phyloP scores from a whole-genome alignment of 768 basidiomycete genomes.

The Postia placenta region DNA sequence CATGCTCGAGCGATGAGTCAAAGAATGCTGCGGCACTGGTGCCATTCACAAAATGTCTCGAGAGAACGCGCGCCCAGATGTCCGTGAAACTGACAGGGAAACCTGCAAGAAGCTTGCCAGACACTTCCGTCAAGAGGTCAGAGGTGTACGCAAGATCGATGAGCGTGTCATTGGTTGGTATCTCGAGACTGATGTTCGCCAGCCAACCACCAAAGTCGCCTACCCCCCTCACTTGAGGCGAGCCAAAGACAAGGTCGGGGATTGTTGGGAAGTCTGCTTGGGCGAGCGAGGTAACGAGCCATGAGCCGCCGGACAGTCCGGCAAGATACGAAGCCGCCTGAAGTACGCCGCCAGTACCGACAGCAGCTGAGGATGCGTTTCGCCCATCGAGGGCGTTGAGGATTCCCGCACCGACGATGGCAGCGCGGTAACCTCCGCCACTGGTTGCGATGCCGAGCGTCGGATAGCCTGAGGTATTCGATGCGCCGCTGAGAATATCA shows the following conservation, averaged over 20 bases:
- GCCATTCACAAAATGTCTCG: slow-evolving; percentile 70
- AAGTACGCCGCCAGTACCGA: slow-evolving; percentile 44
- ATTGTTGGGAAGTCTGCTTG: slow-evolving; percentile 59
- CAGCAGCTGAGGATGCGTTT: slow-evolving; percentile 34
- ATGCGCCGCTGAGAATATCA: slow-evolving; percentile 20
- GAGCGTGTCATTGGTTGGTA: slow-evolving; percentile 42
- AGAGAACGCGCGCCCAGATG: slow-evolving; percentile 57
- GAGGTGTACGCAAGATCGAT: slow-evolving; percentile 49
- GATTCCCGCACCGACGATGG: slow-evolving; percentile 47
- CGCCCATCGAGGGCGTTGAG: slow-evolving; percentile 42
- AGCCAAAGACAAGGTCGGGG: slow-evolving; percentile 53
- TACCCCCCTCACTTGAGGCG: slow-evolving; percentile 45
- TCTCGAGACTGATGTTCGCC: slow-evolving; percentile 37
- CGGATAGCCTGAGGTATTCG: slow-evolving; percentile 21
- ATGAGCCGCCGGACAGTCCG: slow-evolving; percentile 57
- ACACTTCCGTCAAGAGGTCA: slow-evolving; percentile 47
- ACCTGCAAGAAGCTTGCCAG: slow-evolving; percentile 43
- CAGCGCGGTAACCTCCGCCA: slow-evolving; percentile 54
- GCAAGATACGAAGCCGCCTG: slow-evolving; percentile 49
- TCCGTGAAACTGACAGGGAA: slow-evolving; percentile 40
- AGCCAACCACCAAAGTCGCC: slow-evolving; percentile 45
- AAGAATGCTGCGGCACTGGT: slow-evolving; percentile 56
- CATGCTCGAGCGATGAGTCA: slow-evolving; percentile 52
- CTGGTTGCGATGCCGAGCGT: slow-evolving; percentile 46
- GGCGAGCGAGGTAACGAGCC: slow-evolving; percentile 57